phyloP scores from a whole-genome alignment of 148 eudicot genomes.

The Rhododendron mucronatum region DNA sequence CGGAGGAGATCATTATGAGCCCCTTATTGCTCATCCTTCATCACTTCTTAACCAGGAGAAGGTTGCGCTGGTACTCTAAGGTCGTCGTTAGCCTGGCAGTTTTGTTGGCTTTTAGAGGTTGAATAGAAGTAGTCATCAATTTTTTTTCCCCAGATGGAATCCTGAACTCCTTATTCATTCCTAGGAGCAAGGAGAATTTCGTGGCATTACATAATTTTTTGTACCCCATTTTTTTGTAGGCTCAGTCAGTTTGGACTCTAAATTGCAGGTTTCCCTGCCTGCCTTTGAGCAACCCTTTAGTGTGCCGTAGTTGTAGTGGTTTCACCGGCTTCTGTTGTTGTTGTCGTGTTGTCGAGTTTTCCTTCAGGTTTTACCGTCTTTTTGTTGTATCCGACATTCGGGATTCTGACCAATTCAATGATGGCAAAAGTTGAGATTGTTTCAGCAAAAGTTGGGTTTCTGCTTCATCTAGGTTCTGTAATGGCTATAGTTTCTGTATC shows the following conservation, averaged over 20 bases:
- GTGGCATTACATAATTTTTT: conserved; percentile 10
- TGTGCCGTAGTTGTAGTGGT: conserved; percentile 20
- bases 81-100: conserved; percentile 12
- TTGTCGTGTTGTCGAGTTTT: conserved; percentile 9
- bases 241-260: conserved; percentile 17
- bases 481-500: neutral
- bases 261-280: conserved; percentile 5
- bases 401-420: neutral
- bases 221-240: conserved; percentile 17
- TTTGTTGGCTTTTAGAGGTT: conserved; percentile 42
- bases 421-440: conserved; percentile 1
- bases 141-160: conserved; percentile 11
- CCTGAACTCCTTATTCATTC: conserved; percentile 25
- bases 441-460: neutral
- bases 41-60: conserved; percentile 56
- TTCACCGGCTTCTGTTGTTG: conserved; percentile 13
- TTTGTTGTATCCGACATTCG: conserved; percentile 2
- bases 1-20: conserved; percentile 95
- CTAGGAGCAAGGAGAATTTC: conserved; percentile 24
- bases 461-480: neutral
- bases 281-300: conserved; percentile 16
- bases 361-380: neutral
- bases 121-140: conserved; percentile 21
- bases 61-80: conserved; percentile 76
- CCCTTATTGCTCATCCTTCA: conserved; percentile 67